A percentile compares a stretch with the other conserved stretches of the same genome.
Evolutionary conservation across 352 stramenopile genomes (phyloP).

Genomic region (Phytophthora pisi): DNA sequence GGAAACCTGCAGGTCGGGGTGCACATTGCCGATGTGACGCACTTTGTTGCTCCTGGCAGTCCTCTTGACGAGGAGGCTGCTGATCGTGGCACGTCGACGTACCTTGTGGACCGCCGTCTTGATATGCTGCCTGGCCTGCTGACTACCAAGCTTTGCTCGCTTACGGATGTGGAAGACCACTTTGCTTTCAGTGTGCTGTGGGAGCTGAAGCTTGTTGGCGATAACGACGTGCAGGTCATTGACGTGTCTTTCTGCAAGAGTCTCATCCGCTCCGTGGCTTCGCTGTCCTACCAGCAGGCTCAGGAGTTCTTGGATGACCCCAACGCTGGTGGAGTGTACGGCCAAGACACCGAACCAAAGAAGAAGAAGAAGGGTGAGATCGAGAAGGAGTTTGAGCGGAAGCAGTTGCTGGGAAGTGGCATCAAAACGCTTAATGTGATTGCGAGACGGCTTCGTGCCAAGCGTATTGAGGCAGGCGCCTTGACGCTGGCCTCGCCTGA

Average conservation of each 20-base stretch:
- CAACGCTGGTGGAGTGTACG: constrained; percentile 53
- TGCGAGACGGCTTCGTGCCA: constrained; percentile 89
- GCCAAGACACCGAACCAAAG: constrained; percentile 25
- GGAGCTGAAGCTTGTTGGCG: constrained; percentile 69
- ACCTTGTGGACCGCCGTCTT: constrained; percentile 98
- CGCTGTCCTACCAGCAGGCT: constrained; percentile 97
- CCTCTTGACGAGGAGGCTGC: constrained; percentile 96
- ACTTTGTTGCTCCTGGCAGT: constrained; percentile 96
- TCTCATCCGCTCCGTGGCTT: constrained; percentile 96
- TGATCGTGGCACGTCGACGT: constrained; percentile 94
- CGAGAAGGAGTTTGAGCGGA: constrained; percentile 34
- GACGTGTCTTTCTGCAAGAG: constrained; percentile 97
- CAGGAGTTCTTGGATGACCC: constrained; percentile 95
- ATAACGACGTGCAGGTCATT: constrained; percentile 90
- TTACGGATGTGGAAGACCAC: constrained; percentile 83
- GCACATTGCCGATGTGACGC: constrained; percentile 99
- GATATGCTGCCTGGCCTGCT: constrained; percentile 98
- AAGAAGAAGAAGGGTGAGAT: constrained; percentile 53
- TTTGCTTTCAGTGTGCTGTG: constrained; percentile 86
- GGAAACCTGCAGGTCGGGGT: constrained; percentile 95
- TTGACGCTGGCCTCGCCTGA: constrained; percentile 97
- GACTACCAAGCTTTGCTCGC: constrained; percentile 98
- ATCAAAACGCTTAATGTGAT: constrained; percentile 94
- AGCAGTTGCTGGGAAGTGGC: constrained; percentile 70
- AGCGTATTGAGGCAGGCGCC: constrained; percentile 95